phyloP scores from a whole-genome alignment of 2,329 filamentous ascomycete genomes.

The Xylariaceae sp. region DNA sequence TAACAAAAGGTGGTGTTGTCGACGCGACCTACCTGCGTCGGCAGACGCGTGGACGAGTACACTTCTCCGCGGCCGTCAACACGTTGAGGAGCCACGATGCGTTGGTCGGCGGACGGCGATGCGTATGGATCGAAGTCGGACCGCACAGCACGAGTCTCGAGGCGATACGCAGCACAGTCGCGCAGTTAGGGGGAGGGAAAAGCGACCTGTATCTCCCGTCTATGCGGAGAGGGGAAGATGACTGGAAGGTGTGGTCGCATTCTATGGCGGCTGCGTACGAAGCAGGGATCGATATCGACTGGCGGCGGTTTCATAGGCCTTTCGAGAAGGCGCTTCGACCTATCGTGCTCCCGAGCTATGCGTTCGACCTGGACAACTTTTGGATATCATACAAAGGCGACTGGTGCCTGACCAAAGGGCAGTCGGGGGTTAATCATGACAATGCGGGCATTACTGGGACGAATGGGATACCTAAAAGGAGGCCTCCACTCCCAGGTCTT shows the following conservation, averaged over 20 bases:
- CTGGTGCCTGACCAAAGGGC: conserved; percentile 16
- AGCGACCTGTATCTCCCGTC: conserved; percentile 4
- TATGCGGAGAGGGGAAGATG: conserved; percentile 2
- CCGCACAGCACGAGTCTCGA: conserved; percentile 4
- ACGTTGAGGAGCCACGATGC: not conserved
- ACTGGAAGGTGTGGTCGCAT: conserved; percentile 5
- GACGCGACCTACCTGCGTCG: conserved; percentile 4
- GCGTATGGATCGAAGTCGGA: conserved; percentile 12
- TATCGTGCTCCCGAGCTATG: conserved; percentile 22
- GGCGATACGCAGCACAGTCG: not conserved
- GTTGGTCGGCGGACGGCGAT: not conserved
- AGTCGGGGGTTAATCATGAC: conserved; percentile 1
- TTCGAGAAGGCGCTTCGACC: conserved; percentile 16
- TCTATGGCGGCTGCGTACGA: conserved; percentile 5
- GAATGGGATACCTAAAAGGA: not conserved
- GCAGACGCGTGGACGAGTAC: conserved; percentile 7
- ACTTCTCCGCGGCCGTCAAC: conserved; percentile 3
- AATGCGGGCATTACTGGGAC: not conserved
- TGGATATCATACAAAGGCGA: conserved; percentile 26
- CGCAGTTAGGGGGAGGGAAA: not conserved
- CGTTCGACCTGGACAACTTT: conserved; percentile 26
- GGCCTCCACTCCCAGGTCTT: not conserved
- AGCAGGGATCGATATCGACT: conserved; percentile 14
- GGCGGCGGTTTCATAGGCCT: conserved; percentile 22
- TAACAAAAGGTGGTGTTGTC: conserved; percentile 1